These are phyloP conservation scores for Erodium maritimum DNA, from an alignment of 345 rosid species.

Conservation along the genomic window DNA sequence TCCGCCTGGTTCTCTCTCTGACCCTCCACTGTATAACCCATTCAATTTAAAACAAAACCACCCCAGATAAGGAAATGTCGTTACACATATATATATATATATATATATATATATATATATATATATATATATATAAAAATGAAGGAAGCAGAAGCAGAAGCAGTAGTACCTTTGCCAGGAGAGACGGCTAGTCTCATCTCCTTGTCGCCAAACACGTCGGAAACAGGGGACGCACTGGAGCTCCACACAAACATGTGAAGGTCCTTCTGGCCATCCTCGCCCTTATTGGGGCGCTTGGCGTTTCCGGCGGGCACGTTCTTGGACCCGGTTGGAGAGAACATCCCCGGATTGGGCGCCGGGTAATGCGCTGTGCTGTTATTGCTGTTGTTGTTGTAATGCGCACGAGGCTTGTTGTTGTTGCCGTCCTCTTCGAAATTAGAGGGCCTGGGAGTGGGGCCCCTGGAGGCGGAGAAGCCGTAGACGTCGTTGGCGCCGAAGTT, in stretches of 20 bases:
- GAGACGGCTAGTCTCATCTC: slow-evolving; percentile 70
- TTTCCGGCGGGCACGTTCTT: slow-evolving; percentile 22
- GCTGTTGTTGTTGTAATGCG: slow-evolving; percentile 33
- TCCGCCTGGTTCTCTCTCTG: slow-evolving; percentile 28
- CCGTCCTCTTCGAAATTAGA: slow-evolving; percentile 83
- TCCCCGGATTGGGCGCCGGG: slow-evolving; percentile 91
- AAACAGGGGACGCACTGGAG: slow-evolving; percentile 88
- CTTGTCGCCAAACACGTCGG: slow-evolving; percentile 75
- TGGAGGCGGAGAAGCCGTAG: slow-evolving; percentile 42
- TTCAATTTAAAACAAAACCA: neutral
- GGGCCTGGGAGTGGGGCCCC: slow-evolving; percentile 77
- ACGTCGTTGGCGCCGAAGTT: slow-evolving; percentile 69
- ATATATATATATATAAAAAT: too few relatives aligned
- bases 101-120: too few relatives aligned
- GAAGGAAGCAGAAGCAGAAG: too few relatives aligned
- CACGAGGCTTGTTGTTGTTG: slow-evolving; percentile 49
- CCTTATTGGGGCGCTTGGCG: too few relatives aligned
- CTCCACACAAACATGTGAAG: slow-evolving; percentile 99
- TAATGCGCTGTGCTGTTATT: slow-evolving; percentile 58
- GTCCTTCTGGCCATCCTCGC: slow-evolving; percentile 64
- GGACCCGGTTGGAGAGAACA: slow-evolving; percentile 64
- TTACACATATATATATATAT: too few relatives aligned
- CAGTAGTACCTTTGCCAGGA: slow-evolving; percentile 79
- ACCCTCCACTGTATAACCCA: slow-evolving; percentile 31
- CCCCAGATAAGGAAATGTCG: too few relatives aligned